phyloP scores from a whole-genome alignment of 2,329 filamentous ascomycete species.

The Colletotrichum tofieldiae region DNA sequence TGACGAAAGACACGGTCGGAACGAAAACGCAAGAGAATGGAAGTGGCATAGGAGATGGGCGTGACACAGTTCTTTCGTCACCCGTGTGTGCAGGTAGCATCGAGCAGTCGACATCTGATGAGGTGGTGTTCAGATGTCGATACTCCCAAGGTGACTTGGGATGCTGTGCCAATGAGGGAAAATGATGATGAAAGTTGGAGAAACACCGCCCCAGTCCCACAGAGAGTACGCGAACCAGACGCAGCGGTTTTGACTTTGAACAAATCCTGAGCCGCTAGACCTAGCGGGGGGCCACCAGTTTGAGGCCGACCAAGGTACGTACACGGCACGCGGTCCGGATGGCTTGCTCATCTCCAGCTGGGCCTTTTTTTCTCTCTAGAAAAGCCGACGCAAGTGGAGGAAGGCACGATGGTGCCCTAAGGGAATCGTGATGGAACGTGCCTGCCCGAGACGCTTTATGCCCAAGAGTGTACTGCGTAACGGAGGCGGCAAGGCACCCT shows the following conservation, averaged over 20 bases:
- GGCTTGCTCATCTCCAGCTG: neutral
- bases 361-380: neutral
- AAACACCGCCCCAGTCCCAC: conserved; percentile 10
- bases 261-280: conserved; percentile 23
- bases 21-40: neutral
- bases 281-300: too few relatives aligned
- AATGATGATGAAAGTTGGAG: conserved; percentile 16
- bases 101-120: conserved; percentile 3
- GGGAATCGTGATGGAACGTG: neutral
- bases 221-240: neutral
- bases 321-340: neutral
- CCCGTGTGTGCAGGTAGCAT: neutral
- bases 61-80: neutral
- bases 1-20: neutral
- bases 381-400: neutral
- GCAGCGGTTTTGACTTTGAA: conserved; percentile 14
- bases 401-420: neutral
- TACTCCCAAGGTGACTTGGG: neutral
- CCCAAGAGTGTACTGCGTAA: neutral
- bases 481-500: neutral
- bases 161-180: neutral
- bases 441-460: neutral
- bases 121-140: conserved; percentile 4
- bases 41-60: neutral
- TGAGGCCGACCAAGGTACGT: conserved; percentile 4